Evolutionary conservation across 208 protist species (phyloP), one percentile per base, ranked within the genome.

Genomic region (Leishmania braziliensis): DNA sequence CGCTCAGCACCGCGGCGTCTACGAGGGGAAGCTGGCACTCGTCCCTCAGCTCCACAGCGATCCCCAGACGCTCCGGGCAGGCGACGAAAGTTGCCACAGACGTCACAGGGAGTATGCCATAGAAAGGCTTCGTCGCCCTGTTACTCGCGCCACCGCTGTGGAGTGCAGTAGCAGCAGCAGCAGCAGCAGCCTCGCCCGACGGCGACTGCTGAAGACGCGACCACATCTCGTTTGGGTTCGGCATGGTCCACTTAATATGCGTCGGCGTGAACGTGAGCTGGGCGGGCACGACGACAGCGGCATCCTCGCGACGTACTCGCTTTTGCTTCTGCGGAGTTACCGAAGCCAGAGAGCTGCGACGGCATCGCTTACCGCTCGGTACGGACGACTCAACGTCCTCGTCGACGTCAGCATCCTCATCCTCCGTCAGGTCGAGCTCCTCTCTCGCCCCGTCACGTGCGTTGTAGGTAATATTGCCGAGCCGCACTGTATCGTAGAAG

Each of bases 161-260:
- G 53, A 36, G n/a, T 51, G 76, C 50, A 36, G 36, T 29, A 16
- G 36, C 65, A 48, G 26, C 65, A 65, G 33, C 69, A 33, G 26
- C 0, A 50, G 12, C 23, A 60, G 46, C 72, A 20, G 29, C 43
- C 62, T 43, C 26, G 4, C 16, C 33, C 23, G 48, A 20, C 58
- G 3, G 26, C 0, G 70, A 74, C 26, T 65, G 75, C 23, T 70
- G 43, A 56, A 82, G 77, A 39, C 33, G 58, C 66, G 43, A 39
- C 33, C 63, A 56, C 5, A 83, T 65, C 3, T 66, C 73, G 53
- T 82, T 86, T 1, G 80, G 84, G 66, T 86, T 84, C 33, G 86
- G 74, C 91, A 95, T 93, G 9, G 65, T 80, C 92, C 93, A 97
- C 56, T 90, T 89, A 83, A 90, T 88, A 75, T 97, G 91, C 23